These are phyloP conservation scores for Secale cereale DNA, from an alignment of 176 grass and related monocot genomes.

Conservation along the genomic window DNA sequence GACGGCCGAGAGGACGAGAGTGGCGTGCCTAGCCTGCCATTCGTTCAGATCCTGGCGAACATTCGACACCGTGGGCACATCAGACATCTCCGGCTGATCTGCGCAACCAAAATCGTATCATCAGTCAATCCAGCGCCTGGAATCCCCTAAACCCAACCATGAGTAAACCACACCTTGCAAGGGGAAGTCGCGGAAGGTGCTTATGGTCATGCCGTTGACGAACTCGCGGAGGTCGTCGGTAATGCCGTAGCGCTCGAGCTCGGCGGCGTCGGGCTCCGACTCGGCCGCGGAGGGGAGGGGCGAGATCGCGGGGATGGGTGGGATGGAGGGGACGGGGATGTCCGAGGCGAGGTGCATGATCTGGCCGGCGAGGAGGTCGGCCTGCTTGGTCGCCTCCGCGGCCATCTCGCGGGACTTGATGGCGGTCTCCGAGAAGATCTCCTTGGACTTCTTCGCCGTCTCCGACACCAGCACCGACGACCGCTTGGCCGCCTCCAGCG, in stretches of 20 bases:
- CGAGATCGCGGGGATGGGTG: slow-evolving; percentile 56
- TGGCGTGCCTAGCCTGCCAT: slow-evolving; percentile 92
- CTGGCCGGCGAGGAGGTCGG: slow-evolving; percentile 88
- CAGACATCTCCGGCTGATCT: slow-evolving; percentile 74
- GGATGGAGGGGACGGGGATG: slow-evolving; percentile 63
- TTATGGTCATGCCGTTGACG: slow-evolving; percentile 86
- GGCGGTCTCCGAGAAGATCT: slow-evolving; percentile 84
- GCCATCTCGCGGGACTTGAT: slow-evolving; percentile 86
- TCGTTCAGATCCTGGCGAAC: slow-evolving; percentile 98
- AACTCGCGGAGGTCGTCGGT: slow-evolving; percentile 91
- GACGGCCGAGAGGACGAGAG: slow-evolving; percentile 81
- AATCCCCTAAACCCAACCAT: slow-evolving; percentile 27
- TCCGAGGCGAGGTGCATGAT: slow-evolving; percentile 87
- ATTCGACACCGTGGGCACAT: slow-evolving; percentile 84
- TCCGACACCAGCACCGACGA: slow-evolving; percentile 72
- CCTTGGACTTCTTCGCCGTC: slow-evolving; percentile 82
- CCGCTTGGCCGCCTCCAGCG: slow-evolving; percentile 78
- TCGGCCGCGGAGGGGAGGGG: slow-evolving; percentile 27
- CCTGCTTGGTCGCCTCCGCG: slow-evolving; percentile 90
- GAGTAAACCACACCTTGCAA: slow-evolving; percentile 60
- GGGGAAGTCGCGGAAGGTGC: slow-evolving; percentile 93
- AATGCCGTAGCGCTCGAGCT: slow-evolving; percentile 69
- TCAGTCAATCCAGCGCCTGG: background rate
- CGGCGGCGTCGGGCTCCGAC: slow-evolving; percentile 32
- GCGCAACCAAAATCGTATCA: background rate